Conservation (phyloP, 441 rosid genomes). For the Jatropha podagrica region DNA sequence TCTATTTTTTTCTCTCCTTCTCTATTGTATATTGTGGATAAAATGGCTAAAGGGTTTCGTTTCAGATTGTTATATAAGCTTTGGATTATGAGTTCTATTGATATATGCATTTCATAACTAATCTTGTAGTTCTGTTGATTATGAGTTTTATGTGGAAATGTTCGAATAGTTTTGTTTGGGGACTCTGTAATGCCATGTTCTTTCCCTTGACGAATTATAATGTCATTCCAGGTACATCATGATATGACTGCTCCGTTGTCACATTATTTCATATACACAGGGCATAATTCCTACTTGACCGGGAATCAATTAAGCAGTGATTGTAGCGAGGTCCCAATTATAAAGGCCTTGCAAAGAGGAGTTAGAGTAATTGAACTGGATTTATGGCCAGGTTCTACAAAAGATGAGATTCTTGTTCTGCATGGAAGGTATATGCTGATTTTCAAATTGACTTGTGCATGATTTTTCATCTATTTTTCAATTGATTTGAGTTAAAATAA, state of each 20-base stretch:
- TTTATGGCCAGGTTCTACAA: conserved; percentile 81
- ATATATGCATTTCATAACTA: too few relatives aligned
- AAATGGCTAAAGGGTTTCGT: not conserved
- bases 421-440: conserved; percentile 69
- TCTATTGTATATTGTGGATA: not conserved
- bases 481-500: not conserved
- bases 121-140: too few relatives aligned
- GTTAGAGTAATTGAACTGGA: conserved; percentile 90
- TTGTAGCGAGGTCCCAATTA: conserved; percentile 81
- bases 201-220: conserved; percentile 22
- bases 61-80: not conserved
- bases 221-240: conserved; percentile 69
- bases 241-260: conserved; percentile 86
- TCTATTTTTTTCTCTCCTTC: not conserved
- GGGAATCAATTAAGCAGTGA: conserved; percentile 94
- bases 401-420: conserved; percentile 72
- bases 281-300: conserved; percentile 89
- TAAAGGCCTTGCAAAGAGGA: conserved; percentile 71
- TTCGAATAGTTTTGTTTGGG: conserved; percentile 9
- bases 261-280: conserved; percentile 81
- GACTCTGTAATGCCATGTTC: not conserved
- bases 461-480: not conserved
- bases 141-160: not conserved
- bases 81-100: too few relatives aligned
- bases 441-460: not conserved